Evolutionary conservation across 768 basidiomycete species (phyloP).

Genomic region (Tephrocybe sp.): DNA sequence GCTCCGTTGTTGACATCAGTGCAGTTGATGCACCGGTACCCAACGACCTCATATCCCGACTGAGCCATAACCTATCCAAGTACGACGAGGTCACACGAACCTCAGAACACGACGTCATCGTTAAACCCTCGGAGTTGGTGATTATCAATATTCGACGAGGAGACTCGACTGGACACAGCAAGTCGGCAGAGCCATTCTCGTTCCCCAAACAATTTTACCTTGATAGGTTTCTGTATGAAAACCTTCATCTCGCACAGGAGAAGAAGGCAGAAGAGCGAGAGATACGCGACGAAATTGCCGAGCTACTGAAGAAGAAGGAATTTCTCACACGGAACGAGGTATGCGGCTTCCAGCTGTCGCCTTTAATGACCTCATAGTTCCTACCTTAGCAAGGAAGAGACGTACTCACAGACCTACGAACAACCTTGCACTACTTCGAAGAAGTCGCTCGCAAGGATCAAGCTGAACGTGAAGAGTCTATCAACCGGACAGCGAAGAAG

Average conservation of each 20-base stretch:
- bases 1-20: constrained; percentile 52
- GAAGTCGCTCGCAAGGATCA: constrained; percentile 54
- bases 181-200: constrained; percentile 41
- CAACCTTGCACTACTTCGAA: constrained; percentile 70
- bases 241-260: constrained; percentile 42
- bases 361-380: not conserved
- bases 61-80: constrained; percentile 39
- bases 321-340: constrained; percentile 57
- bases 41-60: constrained; percentile 59
- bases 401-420: constrained; percentile 56
- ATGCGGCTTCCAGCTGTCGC: constrained; percentile 18
- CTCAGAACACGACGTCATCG: constrained; percentile 54
- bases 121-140: constrained; percentile 61
- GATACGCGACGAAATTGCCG: constrained; percentile 46
- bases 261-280: constrained; percentile 35
- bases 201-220: constrained; percentile 69
- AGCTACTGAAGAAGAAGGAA: constrained; percentile 43
- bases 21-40: constrained; percentile 37
- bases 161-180: constrained; percentile 18
- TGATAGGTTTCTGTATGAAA: constrained; percentile 67
- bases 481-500: constrained; percentile 46
- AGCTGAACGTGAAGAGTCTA: constrained; percentile 38
- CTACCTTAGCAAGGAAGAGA: constrained; percentile 45
- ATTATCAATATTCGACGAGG: constrained; percentile 46
- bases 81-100: constrained; percentile 23